Evolutionary conservation across 257 asterid genomes (phyloP), one percentile per base, ranked within the genome.

Genomic region (Fraxinus anomala): DNA sequence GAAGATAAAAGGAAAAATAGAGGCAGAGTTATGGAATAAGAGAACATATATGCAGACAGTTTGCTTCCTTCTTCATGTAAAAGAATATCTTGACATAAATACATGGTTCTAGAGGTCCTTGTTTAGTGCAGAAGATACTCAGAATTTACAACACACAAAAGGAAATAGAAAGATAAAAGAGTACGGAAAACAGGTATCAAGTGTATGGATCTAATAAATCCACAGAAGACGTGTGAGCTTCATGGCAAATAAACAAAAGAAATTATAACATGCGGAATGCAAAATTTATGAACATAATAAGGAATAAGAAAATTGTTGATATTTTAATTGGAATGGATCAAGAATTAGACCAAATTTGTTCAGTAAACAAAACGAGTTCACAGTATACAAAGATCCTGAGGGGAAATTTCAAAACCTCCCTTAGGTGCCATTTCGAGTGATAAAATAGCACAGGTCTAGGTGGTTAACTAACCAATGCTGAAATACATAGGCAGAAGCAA

Each of bases 51-150:
- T 1, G 67, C 66, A 70, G 36, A 73, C 36, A 72, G 73, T 47
- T 40, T 24, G 1, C 44, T 59, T 19, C n/a, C 19, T 73, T 68
- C 40, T 68, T 63, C 73, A 14, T 61, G 61, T 69, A 28, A 37
- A 71, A 75, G 56, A 23, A 28, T 67, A 54, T 74, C 36, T 28
- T 12, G 67, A 78, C 59, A 42, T 6, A 74, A 10, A 33, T 10
- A 23, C 40, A 47, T 54, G 31, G 66, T 33, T 75, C 76, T 36
- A 75, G 72, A 70, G 75, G 37, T 78, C 70, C 80, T 59, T 77
- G 40, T 11, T 3, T 56, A 31, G 76, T 66, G 34, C 49, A 73
- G 74, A 74, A 80, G 17, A 11, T 30, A 71, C 37, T 31, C 33
- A 79, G 6, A 47, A 1, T 56, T 49, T 61, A 44, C 51, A 61